Base-by-base conservation (phyloP, 164 flowering plant species). In the Nymphaea thermarum region DNA sequence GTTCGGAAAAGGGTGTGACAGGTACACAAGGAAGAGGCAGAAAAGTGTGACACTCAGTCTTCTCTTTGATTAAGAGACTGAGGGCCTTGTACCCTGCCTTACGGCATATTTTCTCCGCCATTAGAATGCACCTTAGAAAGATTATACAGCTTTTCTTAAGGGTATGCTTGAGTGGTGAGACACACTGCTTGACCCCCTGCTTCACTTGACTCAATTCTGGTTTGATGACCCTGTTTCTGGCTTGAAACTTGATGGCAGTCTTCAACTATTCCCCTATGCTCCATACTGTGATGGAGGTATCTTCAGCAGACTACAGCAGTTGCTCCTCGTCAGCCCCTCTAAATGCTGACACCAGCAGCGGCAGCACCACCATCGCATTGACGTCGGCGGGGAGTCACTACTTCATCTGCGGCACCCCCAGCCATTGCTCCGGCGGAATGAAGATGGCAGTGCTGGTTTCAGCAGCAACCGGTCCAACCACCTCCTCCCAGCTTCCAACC, bases 341-440 rank as follows among this genome's bases (percentile, higher is more conserved):
- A 8, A 72, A 51, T 12, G 42, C 82, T 3, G 82, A 80, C 60
- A 51, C 57, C 57, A 78, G 74, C 68, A 71, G 73, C 41, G 84
- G 84, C 16, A 11, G 77, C 43, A 76, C 85, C 62, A 71, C 79
- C 16, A 68, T 84, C 42, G 0, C 75, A 18, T 82, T 86, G 57
- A 84, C 71, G 63, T 76, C 81, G 0, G 55, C 83, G 0, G 90
- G 86, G 1, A 60, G 75, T 3, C 84, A 77, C 62, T 80, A 82
- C 81, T 86, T 74, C 82, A 77, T 86, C 43, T 86, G 87, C 43
- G 80, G 79, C 3, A 67, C 67, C 0, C 3, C 64, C 11, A 78
- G 84, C 4, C 90, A 86, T 57, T 86, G 87, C 43, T 16, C 61
- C 16, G 44, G 67, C 6, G 90, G 90, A 36, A 81, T 81, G 90